Conservation (phyloP, 73 alveolate genomes). For the Paramecium tetraurelia region DNA sequence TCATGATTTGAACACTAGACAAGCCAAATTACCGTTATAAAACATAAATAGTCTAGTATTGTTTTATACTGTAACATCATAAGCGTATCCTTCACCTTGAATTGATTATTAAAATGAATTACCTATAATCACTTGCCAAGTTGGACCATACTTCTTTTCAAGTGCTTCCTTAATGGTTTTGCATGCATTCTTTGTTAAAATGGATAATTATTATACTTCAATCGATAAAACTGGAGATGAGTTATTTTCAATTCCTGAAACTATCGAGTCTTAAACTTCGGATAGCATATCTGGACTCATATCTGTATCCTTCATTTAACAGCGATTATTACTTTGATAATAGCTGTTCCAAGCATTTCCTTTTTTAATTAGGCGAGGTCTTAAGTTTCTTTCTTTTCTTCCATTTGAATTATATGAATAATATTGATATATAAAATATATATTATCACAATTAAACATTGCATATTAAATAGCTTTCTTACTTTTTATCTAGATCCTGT, state of each 20-base stretch:
- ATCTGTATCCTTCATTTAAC: constrained; percentile 40
- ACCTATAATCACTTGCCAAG: constrained; percentile 61
- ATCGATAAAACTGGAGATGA: neutral
- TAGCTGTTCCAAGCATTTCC: constrained; percentile 58
- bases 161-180: constrained; percentile 54
- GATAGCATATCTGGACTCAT: constrained; percentile 47
- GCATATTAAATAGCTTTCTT: constrained; percentile 47
- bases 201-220: neutral
- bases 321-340: constrained; percentile 20
- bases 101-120: neutral
- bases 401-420: neutral
- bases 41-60: constrained; percentile 59
- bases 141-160: constrained; percentile 60
- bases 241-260: constrained; percentile 61
- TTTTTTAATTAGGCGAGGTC: constrained; percentile 20
- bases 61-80: constrained; percentile 59
- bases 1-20: constrained; percentile 56
- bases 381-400: constrained; percentile 23
- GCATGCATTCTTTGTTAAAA: constrained; percentile 42
- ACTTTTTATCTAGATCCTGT: constrained; percentile 42
- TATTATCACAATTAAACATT: constrained; percentile 6
- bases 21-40: constrained; percentile 60
- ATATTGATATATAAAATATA: neutral
- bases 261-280: constrained; percentile 54
- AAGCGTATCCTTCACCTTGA: constrained; percentile 62